Conservation (phyloP, 2,329 filamentous ascomycete species). For the Boeremia lycopersici region DNA sequence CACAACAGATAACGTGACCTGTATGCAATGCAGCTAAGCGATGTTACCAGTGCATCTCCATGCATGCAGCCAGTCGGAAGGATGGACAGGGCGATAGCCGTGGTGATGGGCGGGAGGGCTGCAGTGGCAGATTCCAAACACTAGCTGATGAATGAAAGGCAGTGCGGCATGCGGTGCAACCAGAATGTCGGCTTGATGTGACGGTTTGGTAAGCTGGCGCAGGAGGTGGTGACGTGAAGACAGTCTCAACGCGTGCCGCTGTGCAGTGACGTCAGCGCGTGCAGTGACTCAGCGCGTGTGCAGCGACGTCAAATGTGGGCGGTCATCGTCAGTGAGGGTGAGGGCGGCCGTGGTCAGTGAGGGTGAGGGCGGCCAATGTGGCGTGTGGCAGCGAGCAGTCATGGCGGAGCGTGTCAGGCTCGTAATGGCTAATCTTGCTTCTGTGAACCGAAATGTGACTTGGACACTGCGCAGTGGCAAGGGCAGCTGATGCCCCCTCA, state of each 20-base stretch:
- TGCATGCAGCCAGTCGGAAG: conserved; percentile 39
- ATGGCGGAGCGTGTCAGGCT: not conserved
- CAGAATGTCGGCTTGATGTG: conserved; percentile 20
- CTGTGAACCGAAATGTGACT: conserved; percentile 8
- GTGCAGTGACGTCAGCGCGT: too few relatives aligned
- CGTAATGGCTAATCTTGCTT: not conserved
- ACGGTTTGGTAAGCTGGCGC: conserved; percentile 28
- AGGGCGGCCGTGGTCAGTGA: not conserved
- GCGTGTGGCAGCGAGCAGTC: conserved; percentile 7
- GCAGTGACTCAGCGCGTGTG: too few relatives aligned
- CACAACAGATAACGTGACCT: conserved; percentile 36
- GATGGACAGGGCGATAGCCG: conserved; percentile 27
- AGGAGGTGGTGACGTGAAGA: conserved; percentile 12
- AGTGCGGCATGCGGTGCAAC: conserved; percentile 31
- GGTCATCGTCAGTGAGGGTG: too few relatives aligned
- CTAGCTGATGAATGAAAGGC: conserved; percentile 24
- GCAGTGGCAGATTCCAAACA: conserved; percentile 18
- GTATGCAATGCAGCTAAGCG: conserved; percentile 39
- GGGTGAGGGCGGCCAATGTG: not conserved
- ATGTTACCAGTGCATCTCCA: conserved; percentile 28
- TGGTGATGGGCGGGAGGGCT: conserved; percentile 28
- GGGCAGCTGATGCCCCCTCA: conserved; percentile 25
- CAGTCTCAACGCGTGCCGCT: not conserved
- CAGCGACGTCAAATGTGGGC: too few relatives aligned
- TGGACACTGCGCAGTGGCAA: conserved; percentile 23